phyloP scores from a whole-genome alignment of 176 grass and related monocot genomes.

The Zoysia japonica region DNA sequence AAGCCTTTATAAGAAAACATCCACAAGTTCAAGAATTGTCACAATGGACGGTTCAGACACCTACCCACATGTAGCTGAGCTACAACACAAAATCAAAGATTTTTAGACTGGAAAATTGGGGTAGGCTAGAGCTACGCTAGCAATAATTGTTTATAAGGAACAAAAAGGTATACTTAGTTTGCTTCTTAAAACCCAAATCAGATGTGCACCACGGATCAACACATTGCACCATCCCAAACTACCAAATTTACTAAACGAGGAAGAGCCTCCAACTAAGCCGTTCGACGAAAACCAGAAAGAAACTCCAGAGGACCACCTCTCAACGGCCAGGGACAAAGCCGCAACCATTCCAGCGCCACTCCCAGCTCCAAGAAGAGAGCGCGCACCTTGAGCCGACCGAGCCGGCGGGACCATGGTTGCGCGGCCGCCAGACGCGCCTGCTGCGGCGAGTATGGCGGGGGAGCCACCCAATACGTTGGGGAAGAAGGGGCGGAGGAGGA shows the following conservation, averaged over 20 bases:
- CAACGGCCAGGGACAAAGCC: background rate
- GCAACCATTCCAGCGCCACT: background rate
- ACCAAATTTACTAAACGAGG: background rate
- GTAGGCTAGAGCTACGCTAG: background rate
- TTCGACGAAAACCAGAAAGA: background rate
- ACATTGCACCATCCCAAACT: background rate
- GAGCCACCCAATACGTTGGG: slow-evolving; percentile 14
- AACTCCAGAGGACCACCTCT: background rate
- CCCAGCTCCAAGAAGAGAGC: background rate
- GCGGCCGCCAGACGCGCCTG: slow-evolving; percentile 3
- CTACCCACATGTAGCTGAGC: background rate
- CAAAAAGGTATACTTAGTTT: background rate
- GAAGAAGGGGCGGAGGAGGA: slow-evolving; percentile 29
- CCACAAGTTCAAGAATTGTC: background rate
- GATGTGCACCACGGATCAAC: background rate
- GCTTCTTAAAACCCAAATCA: slow-evolving; percentile 8
- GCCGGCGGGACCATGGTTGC: slow-evolving; percentile 23
- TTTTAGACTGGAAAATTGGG: too few species aligned
- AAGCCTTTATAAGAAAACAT: slow-evolving; percentile 14
- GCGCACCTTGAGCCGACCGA: slow-evolving; percentile 54
- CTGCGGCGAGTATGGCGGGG: slow-evolving; percentile 23
- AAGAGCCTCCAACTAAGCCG: background rate
- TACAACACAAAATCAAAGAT: too few species aligned
- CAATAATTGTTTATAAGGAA: background rate
- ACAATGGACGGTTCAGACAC: background rate